Percentiles rank a stretch among this genome's conserved stretches.
These are phyloP conservation scores for Kuraishia floccosa DNA, from an alignment of 805 yeast species.

Conservation along the genomic window DNA sequence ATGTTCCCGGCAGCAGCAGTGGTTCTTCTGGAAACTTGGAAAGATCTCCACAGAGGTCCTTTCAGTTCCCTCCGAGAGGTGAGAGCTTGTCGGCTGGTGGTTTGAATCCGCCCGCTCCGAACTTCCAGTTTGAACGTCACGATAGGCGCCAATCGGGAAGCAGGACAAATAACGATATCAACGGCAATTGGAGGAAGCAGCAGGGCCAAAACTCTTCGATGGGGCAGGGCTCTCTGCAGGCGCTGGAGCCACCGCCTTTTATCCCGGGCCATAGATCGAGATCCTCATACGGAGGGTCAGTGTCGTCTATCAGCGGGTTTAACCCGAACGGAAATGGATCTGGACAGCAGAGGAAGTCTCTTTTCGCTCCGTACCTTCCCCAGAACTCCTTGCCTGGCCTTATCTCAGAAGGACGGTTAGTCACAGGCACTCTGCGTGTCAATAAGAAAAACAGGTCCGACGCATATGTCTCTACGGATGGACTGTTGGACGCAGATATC, in stretches of 20 bases:
- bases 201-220: constrained; percentile 18
- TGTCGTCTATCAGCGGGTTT: constrained; percentile 34
- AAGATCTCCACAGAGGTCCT: constrained; percentile 30
- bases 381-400: constrained; percentile 87
- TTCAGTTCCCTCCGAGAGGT: constrained; percentile 55
- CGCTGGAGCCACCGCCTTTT: constrained; percentile 20
- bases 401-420: constrained; percentile 81
- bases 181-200: constrained; percentile 58
- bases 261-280: constrained; percentile 76
- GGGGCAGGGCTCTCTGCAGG: constrained; percentile 3
- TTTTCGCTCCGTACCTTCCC: constrained; percentile 93
- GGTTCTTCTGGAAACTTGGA: no score
- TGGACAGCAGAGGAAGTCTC: constrained; percentile 49
- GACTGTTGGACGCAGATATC: constrained; percentile 90
- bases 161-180: constrained; percentile 28
- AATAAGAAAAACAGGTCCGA: constrained; percentile 95
- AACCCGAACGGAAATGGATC: constrained; percentile 25
- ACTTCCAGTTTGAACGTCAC: constrained; percentile 35
- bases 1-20: no score
- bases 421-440: constrained; percentile 86
- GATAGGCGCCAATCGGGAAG: constrained; percentile 31
- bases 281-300: constrained; percentile 58
- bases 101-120: constrained; percentile 31
- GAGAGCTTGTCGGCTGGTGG: constrained; percentile 2
- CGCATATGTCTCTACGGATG: constrained; percentile 97